Base-by-base conservation (phyloP, 2,329 filamentous ascomycete species). In the Drechslerella coelobrocha region DNA sequence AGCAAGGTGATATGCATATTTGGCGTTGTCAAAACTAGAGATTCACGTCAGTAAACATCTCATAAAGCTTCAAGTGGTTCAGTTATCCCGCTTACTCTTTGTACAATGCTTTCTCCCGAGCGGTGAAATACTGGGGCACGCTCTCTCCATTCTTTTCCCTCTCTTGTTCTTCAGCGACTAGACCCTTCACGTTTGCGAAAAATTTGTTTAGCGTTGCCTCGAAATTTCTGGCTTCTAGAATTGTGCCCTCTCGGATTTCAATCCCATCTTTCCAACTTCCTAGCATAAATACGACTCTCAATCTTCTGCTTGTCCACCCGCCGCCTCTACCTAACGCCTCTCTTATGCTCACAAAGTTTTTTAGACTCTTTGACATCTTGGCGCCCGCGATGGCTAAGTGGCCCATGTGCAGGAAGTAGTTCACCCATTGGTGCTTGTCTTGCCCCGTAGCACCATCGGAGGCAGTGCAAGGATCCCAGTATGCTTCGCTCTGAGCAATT, bases 391-490 rank as follows among this genome's bases (percentile, higher is more conserved):
- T 97, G 4, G 88, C 89, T 51, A 97, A 80, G 78, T 97, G 93
- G 0, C 93, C 93, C 89, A 95, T 97, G 77, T 97, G 93, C 14
- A 97, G 78, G 80, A 97, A 97, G 80, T 97, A 96, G 78, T 94
- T 96, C 54, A 96, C 90, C 93, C 93, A 96, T 68, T 90, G 90
- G 45, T 80, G 78, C 14, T 76, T 75, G 12, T 80, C 78, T 26
- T 31, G 27, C 17, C 68, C 68, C 1, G n/a, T 8, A 26, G 9
- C 39, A 2, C 77, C 77, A 41, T 78, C 78, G 14, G 77, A 76
- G 34, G 56, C 60, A 14, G 65, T 72, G 50, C 60, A 63, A 51
- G 66, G 53, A 56, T 80, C 78, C 84, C 85, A 95, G 78, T 90
- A 93, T n/a, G 91, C 91, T 78, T 95, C 91, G 73, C 88, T 91